Conservation (phyloP, 768 basidiomycete genomes). For the Mycena vitilis region DNA sequence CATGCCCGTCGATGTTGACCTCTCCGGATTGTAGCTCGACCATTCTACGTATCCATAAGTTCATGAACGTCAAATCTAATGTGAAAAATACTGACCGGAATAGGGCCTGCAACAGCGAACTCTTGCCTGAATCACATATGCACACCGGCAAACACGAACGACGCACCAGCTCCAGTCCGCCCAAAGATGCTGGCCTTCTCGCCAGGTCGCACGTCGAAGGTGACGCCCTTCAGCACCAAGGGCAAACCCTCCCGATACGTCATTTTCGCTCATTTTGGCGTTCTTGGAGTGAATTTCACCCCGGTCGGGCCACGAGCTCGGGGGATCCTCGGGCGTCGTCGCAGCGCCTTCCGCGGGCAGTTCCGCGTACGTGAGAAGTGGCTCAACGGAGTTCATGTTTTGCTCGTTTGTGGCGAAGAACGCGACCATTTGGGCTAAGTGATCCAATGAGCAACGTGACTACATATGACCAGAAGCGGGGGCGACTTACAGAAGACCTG, state of each 20-base stretch:
- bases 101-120: slow-evolving; percentile 67
- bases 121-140: slow-evolving; percentile 53
- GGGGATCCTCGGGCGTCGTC: slow-evolving; percentile 57
- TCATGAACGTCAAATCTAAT: neutral
- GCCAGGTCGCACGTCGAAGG: slow-evolving; percentile 65
- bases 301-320: slow-evolving; percentile 58
- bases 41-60: slow-evolving; percentile 49
- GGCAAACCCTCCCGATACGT: slow-evolving; percentile 74
- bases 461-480: neutral
- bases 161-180: slow-evolving; percentile 49
- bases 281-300: slow-evolving; percentile 68
- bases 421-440: slow-evolving; percentile 64
- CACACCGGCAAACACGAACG: too few relatives aligned
- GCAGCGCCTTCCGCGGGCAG: slow-evolving; percentile 67
- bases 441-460: neutral
- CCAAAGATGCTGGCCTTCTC: slow-evolving; percentile 70
- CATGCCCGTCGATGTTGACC: slow-evolving; percentile 68
- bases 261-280: too few relatives aligned
- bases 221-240: slow-evolving; percentile 70
- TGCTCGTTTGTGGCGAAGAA: slow-evolving; percentile 72
- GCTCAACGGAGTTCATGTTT: slow-evolving; percentile 80
- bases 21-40: slow-evolving; percentile 69
- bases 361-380: slow-evolving; percentile 75
- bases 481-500: slow-evolving; percentile 61
- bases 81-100: slow-evolving; percentile 53